Conservation (phyloP, 768 basidiomycete species). For the Steccherinum ochraceum region DNA sequence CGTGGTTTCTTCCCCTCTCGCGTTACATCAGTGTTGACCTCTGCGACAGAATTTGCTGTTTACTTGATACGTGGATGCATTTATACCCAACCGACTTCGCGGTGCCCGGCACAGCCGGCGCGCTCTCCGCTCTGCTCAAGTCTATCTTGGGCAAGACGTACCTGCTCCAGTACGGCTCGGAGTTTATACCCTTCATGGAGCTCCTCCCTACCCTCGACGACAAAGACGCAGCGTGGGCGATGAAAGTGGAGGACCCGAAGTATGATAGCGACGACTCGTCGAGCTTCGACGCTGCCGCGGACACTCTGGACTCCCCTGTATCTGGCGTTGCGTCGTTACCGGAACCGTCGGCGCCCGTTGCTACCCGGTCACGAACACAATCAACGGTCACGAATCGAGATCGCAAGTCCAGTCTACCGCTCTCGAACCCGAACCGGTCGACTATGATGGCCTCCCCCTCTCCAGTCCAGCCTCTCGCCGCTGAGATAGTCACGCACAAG, state of each 20-base stretch:
- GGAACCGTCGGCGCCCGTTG: slow-evolving; percentile 37
- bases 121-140: slow-evolving; percentile 69
- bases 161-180: slow-evolving; percentile 78
- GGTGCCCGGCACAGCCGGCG: slow-evolving; percentile 65
- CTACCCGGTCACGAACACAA: slow-evolving; percentile 7
- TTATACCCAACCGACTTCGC: slow-evolving; percentile 78
- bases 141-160: slow-evolving; percentile 76
- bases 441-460: neutral
- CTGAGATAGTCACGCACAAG: slow-evolving; percentile 22
- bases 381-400: slow-evolving; percentile 36
- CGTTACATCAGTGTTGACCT: neutral
- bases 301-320: neutral
- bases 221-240: slow-evolving; percentile 68
- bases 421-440: slow-evolving; percentile 23
- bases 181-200: slow-evolving; percentile 77
- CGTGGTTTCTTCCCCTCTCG: slow-evolving; percentile 7
- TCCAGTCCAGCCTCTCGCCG: neutral
- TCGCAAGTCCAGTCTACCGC: slow-evolving; percentile 64
- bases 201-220: slow-evolving; percentile 57
- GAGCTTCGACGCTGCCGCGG: slow-evolving; percentile 16
- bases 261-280: slow-evolving; percentile 62
- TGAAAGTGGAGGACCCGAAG: slow-evolving; percentile 51
- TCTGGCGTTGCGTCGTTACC: slow-evolving; percentile 24
- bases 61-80: slow-evolving; percentile 73
- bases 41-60: slow-evolving; percentile 62